These are phyloP conservation scores for Erodium moschatum DNA, from an alignment of 441 rosid genomes.

Conservation along the genomic window DNA sequence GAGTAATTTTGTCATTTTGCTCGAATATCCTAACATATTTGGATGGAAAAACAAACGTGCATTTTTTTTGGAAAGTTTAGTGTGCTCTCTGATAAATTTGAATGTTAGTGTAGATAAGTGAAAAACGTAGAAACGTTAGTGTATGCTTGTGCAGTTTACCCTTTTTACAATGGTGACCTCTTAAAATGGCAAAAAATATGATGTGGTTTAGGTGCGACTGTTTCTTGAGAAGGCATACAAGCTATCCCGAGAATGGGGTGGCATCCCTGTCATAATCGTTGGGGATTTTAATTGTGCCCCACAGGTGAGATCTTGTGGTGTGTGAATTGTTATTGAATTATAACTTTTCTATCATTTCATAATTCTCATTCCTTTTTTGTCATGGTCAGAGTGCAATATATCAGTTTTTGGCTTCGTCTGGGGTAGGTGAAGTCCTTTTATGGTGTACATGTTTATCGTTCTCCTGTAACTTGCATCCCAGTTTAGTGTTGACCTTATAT, in stretches of 20 bases:
- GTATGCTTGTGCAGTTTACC: no score
- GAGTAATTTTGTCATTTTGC: no score
- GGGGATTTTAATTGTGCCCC: constrained; percentile 89
- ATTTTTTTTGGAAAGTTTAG: no score
- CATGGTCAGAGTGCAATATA: constrained; percentile 68
- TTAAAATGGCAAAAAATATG: background rate
- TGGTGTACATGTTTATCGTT: background rate
- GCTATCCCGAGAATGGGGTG: constrained; percentile 74
- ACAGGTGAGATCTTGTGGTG: constrained; percentile 37
- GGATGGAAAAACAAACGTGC: no score
- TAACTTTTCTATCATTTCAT: background rate
- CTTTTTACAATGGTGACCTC: background rate
- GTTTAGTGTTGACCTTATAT: background rate
- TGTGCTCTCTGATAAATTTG: no score
- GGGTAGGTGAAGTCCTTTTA: background rate
- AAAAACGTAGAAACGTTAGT: no score
- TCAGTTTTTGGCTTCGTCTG: constrained; percentile 66
- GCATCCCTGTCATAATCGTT: constrained; percentile 68
- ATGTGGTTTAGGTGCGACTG: constrained; percentile 49
- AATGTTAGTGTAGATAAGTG: no score
- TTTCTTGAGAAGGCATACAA: constrained; percentile 69
- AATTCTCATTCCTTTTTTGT: background rate
- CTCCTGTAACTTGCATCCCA: background rate
- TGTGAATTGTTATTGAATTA: background rate
- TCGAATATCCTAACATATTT: no score